phyloP scores from a whole-genome alignment of 2,329 filamentous ascomycete species.

The Xylariaceae sp. region DNA sequence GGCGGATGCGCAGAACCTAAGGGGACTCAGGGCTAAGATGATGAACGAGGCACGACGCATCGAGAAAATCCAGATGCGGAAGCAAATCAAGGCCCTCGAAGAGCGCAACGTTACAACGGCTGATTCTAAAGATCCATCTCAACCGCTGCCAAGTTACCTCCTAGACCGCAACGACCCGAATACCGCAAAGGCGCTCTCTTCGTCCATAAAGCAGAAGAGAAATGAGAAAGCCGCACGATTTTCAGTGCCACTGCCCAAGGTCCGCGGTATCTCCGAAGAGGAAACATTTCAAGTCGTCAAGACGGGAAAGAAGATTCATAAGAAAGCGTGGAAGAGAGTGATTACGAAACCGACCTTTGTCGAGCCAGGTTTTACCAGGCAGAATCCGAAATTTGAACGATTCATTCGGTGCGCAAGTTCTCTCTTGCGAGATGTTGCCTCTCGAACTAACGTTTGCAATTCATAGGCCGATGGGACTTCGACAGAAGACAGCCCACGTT shows the following conservation, averaged over 20 bases:
- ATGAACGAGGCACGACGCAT: conserved; percentile 71
- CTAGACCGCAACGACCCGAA: conserved; percentile 70
- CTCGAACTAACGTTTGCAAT: neutral
- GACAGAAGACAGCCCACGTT: conserved; percentile 75
- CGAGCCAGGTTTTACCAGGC: conserved; percentile 29
- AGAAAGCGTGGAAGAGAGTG: conserved; percentile 19
- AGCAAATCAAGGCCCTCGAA: conserved; percentile 90
- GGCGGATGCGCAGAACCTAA: conserved; percentile 87
- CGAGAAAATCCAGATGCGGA: conserved; percentile 98
- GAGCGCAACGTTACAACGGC: conserved; percentile 90
- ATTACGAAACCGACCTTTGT: conserved; percentile 20
- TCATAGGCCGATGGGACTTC: conserved; percentile 37
- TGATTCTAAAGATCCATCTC: conserved; percentile 71
- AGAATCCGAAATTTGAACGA: neutral
- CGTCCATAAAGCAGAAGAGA: conserved; percentile 92
- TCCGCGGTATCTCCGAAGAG: conserved; percentile 47
- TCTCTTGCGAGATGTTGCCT: neutral
- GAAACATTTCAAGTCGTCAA: conserved; percentile 84
- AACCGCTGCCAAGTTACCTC: conserved; percentile 86
- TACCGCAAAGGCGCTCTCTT: conserved; percentile 66
- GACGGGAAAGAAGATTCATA: conserved; percentile 82
- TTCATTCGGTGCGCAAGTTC: neutral
- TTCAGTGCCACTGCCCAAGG: conserved; percentile 72
- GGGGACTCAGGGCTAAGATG: conserved; percentile 85
- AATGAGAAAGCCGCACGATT: conserved; percentile 48